Percentiles rank a stretch among this genome's conserved stretches.
These are phyloP conservation scores for Crithidia bombi DNA, from an alignment of 208 protist genomes.

Conservation along the genomic window DNA sequence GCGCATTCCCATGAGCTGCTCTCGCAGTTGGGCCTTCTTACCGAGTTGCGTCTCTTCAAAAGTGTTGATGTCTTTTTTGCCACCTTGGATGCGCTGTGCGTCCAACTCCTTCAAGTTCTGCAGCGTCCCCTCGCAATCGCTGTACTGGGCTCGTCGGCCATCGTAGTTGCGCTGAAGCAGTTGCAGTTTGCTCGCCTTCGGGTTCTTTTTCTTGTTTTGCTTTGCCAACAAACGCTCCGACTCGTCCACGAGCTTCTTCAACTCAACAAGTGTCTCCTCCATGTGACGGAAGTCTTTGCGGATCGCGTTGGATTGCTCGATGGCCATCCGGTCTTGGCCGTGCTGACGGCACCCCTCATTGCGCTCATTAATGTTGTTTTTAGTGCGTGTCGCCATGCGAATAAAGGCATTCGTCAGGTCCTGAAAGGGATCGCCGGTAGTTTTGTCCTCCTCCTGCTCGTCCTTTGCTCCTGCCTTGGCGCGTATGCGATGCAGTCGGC, in stretches of 20 bases:
- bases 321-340: conserved; percentile 62
- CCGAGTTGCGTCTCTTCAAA: conserved; percentile 51
- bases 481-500: conserved; percentile 62
- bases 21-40: conserved; percentile 57
- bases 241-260: conserved; percentile 52
- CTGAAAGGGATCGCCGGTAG: conserved; percentile 60
- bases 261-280: conserved; percentile 55
- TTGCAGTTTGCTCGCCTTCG: conserved; percentile 44
- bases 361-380: conserved; percentile 66
- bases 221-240: conserved; percentile 45
- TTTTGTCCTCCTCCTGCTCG: conserved; percentile 35
- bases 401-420: conserved; percentile 61
- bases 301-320: conserved; percentile 71
- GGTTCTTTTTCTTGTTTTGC: conserved; percentile 60
- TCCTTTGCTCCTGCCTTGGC: conserved; percentile 55
- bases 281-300: conserved; percentile 65
- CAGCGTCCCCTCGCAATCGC: conserved; percentile 53
- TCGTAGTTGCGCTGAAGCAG: conserved; percentile 52
- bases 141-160: conserved; percentile 43
- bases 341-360: conserved; percentile 55
- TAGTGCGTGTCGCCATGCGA: conserved; percentile 41
- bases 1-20: conserved; percentile 55
- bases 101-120: conserved; percentile 63
- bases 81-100: conserved; percentile 35
- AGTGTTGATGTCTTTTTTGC: conserved; percentile 41